Percentiles rank a stretch among this genome's conserved stretches.
Conservation (phyloP, 23 red algal species). For the Gracilaria vermiculophylla region DNA sequence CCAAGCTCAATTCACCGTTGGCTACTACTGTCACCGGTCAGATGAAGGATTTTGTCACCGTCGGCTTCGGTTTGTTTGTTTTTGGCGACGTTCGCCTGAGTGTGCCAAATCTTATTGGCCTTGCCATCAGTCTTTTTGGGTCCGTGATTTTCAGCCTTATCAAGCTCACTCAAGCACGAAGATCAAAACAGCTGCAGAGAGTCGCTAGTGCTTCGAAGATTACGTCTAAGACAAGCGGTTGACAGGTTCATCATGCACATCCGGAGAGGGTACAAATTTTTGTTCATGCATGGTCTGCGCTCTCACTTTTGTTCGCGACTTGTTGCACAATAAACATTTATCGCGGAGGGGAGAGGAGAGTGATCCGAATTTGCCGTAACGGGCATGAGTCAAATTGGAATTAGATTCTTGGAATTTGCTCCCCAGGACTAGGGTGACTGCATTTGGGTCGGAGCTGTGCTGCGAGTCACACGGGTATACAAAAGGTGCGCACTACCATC, state of each 20-base stretch:
- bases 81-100: conserved; percentile 63
- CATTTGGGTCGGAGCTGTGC: too few species aligned
- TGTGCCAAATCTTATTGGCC: conserved; percentile 58
- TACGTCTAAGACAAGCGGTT: neutral
- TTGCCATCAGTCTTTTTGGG: conserved; percentile 58
- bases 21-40: conserved; percentile 89
- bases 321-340: too few species aligned
- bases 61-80: conserved; percentile 65
- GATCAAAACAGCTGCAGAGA: neutral
- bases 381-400: too few species aligned
- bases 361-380: too few species aligned
- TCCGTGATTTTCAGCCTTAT: conserved; percentile 46
- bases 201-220: neutral
- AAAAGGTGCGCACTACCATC: too few species aligned
- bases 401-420: too few species aligned
- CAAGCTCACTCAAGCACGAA: conserved; percentile 28
- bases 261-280: neutral
- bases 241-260: neutral
- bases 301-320: too few species aligned
- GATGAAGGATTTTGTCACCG: conserved; percentile 83
- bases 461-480: too few species aligned
- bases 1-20: conserved; percentile 86
- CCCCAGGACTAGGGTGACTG: too few species aligned
- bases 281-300: too few species aligned
- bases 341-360: too few species aligned